Evolutionary conservation across 805 yeast species (phyloP).

Genomic region (Yamadazyma philogaea): DNA sequence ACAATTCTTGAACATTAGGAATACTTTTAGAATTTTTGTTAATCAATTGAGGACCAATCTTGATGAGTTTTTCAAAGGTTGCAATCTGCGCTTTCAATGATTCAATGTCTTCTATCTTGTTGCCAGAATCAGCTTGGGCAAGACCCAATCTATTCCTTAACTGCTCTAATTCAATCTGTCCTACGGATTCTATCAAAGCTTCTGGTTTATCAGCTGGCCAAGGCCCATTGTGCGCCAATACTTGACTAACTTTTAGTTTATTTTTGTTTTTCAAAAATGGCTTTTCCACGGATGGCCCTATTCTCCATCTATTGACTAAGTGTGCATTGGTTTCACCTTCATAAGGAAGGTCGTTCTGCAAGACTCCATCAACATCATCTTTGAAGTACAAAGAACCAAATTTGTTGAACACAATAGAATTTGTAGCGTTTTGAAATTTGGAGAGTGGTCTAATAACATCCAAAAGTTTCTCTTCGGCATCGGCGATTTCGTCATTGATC

Average conservation of each 20-base stretch:
- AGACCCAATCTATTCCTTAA: conserved; percentile 52
- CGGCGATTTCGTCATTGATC: conserved; percentile 49
- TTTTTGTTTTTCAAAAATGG: conserved; percentile 69
- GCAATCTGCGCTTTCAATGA: conserved; percentile 47
- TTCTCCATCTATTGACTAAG: conserved; percentile 70
- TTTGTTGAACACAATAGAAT: conserved; percentile 58
- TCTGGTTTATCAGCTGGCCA: conserved; percentile 60
- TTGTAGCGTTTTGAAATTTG: conserved; percentile 56
- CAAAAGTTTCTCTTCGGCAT: conserved; percentile 48
- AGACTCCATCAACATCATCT: conserved; percentile 54
- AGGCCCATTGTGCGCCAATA: conserved; percentile 67
- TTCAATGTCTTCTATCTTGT: conserved; percentile 41
- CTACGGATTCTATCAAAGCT: conserved; percentile 62
- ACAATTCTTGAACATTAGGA: conserved; percentile 59
- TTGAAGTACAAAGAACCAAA: conserved; percentile 83
- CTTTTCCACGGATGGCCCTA: conserved; percentile 87
- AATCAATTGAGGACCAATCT: conserved; percentile 58
- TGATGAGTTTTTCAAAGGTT: conserved; percentile 60
- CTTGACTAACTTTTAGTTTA: conserved; percentile 47
- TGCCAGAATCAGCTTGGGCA: conserved; percentile 52
- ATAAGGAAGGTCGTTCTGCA: conserved; percentile 47
- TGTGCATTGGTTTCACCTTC: conserved; percentile 52
- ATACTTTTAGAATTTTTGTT: conserved; percentile 51
- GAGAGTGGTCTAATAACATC: conserved; percentile 70
- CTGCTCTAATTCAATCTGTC: conserved; percentile 62